Evolutionary conservation across 176 grass and related monocot genomes (phyloP).

Genomic region (Avena atlantica): DNA sequence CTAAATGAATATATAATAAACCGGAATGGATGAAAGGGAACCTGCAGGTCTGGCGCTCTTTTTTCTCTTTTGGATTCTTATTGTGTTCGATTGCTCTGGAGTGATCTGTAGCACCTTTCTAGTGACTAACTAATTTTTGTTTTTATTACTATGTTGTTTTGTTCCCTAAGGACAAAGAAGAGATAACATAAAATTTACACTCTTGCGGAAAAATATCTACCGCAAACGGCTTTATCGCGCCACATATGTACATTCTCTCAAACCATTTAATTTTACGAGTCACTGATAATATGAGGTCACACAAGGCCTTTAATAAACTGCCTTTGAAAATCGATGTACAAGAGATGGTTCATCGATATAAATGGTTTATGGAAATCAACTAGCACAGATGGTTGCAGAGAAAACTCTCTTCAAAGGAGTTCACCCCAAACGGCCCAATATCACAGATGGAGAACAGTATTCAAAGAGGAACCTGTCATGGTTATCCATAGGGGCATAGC

Average conservation of each 20-base stretch:
- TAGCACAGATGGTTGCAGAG: not conserved
- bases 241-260: not conserved
- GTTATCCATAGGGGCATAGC: not conserved
- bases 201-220: not conserved
- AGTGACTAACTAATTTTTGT: conserved; percentile 29
- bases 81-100: conserved; percentile 28
- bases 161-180: not conserved
- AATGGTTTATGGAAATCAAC: not conserved
- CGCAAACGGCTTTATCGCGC: not conserved
- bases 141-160: not conserved
- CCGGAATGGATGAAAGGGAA: not conserved
- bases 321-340: not conserved
- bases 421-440: not conserved
- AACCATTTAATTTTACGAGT: not conserved
- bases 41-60: not conserved
- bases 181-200: not conserved
- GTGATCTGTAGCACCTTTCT: not conserved
- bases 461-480: not conserved
- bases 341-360: not conserved
- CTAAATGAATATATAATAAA: conserved; percentile 58
- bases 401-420: not conserved
- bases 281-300: not conserved
- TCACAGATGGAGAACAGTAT: not conserved
- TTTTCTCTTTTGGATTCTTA: conserved; percentile 53
- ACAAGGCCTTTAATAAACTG: not conserved